phyloP scores from a whole-genome alignment of 202 grass and related monocot genomes.

The Schoenoplectus triqueter region DNA sequence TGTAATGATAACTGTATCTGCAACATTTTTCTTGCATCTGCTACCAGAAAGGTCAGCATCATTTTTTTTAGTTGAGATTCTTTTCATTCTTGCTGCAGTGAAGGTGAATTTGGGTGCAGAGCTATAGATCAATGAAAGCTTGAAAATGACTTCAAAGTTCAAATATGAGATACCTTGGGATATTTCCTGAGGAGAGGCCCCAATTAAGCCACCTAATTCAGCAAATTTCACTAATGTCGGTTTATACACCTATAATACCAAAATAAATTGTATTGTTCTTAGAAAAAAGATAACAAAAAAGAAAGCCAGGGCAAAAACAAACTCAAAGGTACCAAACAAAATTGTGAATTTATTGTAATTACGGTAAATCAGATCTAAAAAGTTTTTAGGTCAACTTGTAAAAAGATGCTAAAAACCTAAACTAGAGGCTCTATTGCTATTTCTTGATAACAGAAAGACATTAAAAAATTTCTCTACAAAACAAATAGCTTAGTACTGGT shows the following conservation, averaged over 20 bases:
- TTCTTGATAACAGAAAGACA: background rate
- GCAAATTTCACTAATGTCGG: constrained; percentile 78
- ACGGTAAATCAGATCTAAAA: background rate
- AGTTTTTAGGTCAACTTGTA: background rate
- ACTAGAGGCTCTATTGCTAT: background rate
- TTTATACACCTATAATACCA: constrained; percentile 75
- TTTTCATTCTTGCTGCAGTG: background rate
- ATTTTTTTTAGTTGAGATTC: background rate
- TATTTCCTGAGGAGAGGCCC: constrained; percentile 65
- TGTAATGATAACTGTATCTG: background rate
- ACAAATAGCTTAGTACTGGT: background rate
- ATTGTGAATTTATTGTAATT: background rate
- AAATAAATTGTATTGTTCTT: constrained; percentile 34
- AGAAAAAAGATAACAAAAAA: constrained; percentile 27
- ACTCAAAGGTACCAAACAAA: background rate
- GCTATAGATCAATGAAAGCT: constrained; percentile 2
- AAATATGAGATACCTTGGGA: constrained; percentile 57
- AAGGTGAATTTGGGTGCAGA: background rate
- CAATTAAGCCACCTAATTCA: constrained; percentile 78
- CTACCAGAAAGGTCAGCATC: background rate
- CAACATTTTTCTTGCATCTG: background rate
- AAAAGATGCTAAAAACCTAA: background rate
- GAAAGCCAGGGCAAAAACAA: background rate
- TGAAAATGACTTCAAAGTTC: constrained; percentile 32
- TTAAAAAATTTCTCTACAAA: background rate